A percentile compares a stretch with the other conserved stretches of the same genome.
phyloP scores from a whole-genome alignment of 345 rosid species.

The Lepidium didymum region DNA sequence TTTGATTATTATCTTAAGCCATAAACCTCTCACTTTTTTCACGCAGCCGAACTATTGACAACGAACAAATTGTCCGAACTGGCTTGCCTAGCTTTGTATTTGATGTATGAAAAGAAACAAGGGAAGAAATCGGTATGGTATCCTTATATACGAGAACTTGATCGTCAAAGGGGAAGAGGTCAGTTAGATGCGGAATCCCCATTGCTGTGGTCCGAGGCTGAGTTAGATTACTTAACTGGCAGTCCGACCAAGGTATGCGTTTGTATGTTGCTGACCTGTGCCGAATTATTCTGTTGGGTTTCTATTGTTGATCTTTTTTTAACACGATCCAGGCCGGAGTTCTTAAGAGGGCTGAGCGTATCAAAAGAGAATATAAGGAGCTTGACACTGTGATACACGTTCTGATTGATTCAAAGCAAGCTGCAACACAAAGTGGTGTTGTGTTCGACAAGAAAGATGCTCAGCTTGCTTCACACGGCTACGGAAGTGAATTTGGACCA shows the following conservation, averaged over 20 bases:
- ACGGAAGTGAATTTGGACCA: too few relatives aligned
- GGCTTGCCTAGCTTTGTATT: constrained; percentile 89
- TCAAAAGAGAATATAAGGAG: constrained; percentile 86
- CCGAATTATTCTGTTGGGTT: constrained; percentile 4
- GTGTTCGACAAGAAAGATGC: too few relatives aligned
- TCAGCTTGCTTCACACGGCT: too few relatives aligned
- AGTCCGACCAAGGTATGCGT: constrained; percentile 80
- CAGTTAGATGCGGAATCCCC: constrained; percentile 96
- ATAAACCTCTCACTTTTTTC: background rate
- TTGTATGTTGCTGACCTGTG: background rate
- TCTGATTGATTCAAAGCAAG: too few relatives aligned
- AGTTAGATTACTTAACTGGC: constrained; percentile 80
- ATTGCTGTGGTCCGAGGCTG: constrained; percentile 81
- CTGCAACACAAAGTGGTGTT: too few relatives aligned
- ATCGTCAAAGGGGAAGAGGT: constrained; percentile 95
- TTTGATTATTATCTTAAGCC: background rate
- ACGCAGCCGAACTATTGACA: constrained; percentile 76
- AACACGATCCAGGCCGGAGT: constrained; percentile 62
- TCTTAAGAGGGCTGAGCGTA: constrained; percentile 82
- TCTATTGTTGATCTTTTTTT: background rate
- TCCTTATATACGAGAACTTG: constrained; percentile 93
- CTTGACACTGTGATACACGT: constrained; percentile 59
- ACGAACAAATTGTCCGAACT: constrained; percentile 87
- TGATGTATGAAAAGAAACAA: constrained; percentile 98
- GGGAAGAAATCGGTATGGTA: constrained; percentile 92